Base-by-base conservation (phyloP, 2,329 filamentous ascomycete genomes). In the Penicillium paneum region DNA sequence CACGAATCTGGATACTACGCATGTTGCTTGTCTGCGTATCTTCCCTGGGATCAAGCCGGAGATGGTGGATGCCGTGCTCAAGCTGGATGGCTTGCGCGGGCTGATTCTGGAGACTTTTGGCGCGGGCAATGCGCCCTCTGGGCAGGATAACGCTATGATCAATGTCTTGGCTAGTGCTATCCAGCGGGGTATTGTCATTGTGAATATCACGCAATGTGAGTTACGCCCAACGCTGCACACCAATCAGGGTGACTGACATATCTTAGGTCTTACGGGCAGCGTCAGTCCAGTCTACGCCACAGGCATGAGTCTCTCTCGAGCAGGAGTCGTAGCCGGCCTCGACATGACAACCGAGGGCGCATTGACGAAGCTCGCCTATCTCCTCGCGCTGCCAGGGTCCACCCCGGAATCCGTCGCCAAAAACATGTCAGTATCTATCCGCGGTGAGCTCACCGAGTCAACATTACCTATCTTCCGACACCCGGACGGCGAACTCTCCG, bases 1-100 rank as follows among this genome's bases (percentile, higher is more conserved):
- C 58, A 86, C 85, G 17, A 86, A 87, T 63, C 81, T 94, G 35
- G 88, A 94, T 70, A 96, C 89, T 11, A 85, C 88, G n/a, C 89
- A 95, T 70, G 91, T 96, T 38, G 91, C 91, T 19, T 94, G 91
- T 70, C 79, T 96, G 65, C 87, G 91, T 54, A 88, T 96, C 59
- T 96, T 96, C 73, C 92, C 92, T 0, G 92, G 92, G 31, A 95
- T 97, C 75, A 89, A 89, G 71, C 89, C 91, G n/a, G 88, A 91
- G 68, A 95, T 96, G 89, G 82, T 97, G 31, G 90, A 94, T 68
- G 88, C 89, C 1, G 90, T 96, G 15, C 79, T 96, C 56, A 82
- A 82, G 41, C 78, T 91, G 31, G 85, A 90, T n/a, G 85, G 85
- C 43, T 80, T 97, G 13, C 84, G 86, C 45, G 92, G 92, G 1